Base-by-base conservation (phyloP, 2,329 filamentous ascomycete species). In the Ceratocystis diversiconidia region DNA sequence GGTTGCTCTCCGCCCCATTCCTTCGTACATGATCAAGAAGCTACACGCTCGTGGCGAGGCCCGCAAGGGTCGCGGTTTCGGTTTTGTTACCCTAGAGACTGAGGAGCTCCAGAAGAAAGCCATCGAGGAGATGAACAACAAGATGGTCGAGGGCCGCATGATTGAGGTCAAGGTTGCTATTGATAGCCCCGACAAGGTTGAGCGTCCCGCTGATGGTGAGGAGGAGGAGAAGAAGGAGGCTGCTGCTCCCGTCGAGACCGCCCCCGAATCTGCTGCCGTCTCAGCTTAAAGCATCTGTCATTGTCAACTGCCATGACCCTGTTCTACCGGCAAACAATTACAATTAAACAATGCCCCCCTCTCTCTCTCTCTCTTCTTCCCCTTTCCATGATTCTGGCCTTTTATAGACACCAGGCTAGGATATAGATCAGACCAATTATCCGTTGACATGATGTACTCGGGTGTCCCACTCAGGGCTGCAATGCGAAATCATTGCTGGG, bases 11-110 rank as follows among this genome's bases (percentile, higher is more conserved):
- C 92, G 94, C 73, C 94, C 94, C 63, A 99, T 99, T 71, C 94
- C 94, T 72, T 92, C 92, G 73, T 99, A 97, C 83, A 99, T 99
- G 94, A 94, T 99, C 80, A 96, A 96, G 88, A 99, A 99, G 85
- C 90, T 99, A 69, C 92, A 96, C 80, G 92, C 92, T 73, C 92
- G 94, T 75, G 92, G 92, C 75, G 94, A 99, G 81, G 87, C 92
- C 73, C 94, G 94, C 81, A 99, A 99, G 87, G 94, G 94, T 69
- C 94, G 94, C 81, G 94, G 94, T 71, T 99, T 99, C 76, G 94
- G 94, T 71, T 99, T 99, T 77, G 94, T 99, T 69, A 97, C 91
- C 68, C 87, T 99, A 69, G 88, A 88, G 69, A 95, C 90, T 19
- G 92, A 99, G 82, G 92, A 96, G 79, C 79, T 92, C 73, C 94